Base-by-base conservation (phyloP, 768 basidiomycete genomes). In the Podaxis sp. region DNA sequence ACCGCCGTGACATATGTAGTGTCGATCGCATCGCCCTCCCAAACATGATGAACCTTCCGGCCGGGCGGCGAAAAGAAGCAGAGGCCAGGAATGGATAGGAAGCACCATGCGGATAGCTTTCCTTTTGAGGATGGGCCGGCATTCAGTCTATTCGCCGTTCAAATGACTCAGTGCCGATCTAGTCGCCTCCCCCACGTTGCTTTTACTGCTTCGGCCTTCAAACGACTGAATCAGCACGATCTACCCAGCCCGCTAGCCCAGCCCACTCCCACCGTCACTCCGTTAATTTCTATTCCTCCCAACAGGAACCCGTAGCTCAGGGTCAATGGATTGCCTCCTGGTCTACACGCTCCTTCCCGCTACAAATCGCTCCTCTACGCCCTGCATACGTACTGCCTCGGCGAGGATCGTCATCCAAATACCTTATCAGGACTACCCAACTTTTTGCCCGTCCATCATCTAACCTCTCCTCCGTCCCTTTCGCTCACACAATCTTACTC, bases 101-200 rank as follows among this genome's bases (percentile, higher is more conserved):
- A 9, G 21, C 10, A 18, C 59, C 51, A 32, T 27, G n/a, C 11
- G 9, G n/a, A 18, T 55, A 46, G 7, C 16, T 16, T 47, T 48
- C 55, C 46, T 36, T 16, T n/a, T 28, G 51, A 53, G 59, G 62
- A 63, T 56, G 64, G 27, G 51, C 61, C 57, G 61, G 50, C 51
- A 55, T 55, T 51, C 59, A 55, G 25, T 48, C 3, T 25, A 55
- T 16, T 57, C 28, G 23, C 61, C 61, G 38, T 48, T 46, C 21
- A 28, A 42, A 53, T 66, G 57, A 63, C 59, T 62, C 63, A 66
- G 52, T 59, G 66, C 68, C 68, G 68, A 69, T 69, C 68, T 66
- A 54, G 62, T 65, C 66, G 65, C 62, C 60, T 32, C 48, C 59
- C 42, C 51, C 59, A 60, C 59, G 59, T 60, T 61, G 40, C 57